Percentiles rank a stretch among this genome's conserved stretches.
Evolutionary conservation across 331 rosid species (phyloP).

Genomic region (Dryas integrifolia): DNA sequence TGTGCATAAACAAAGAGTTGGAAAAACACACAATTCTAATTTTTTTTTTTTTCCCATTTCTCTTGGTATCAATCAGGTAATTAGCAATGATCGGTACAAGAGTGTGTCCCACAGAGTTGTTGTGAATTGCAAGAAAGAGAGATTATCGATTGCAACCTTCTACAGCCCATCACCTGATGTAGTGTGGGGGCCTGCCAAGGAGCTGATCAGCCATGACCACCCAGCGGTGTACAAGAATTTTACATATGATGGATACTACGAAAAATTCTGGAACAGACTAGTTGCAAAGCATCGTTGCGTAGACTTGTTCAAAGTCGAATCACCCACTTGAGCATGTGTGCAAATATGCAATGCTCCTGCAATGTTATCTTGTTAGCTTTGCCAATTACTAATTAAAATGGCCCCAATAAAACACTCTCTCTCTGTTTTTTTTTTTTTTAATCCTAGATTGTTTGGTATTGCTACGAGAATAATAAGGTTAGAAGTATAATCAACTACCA

Average conservation of each 20-base stretch:
- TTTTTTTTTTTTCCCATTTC: neutral
- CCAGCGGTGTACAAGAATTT: slow-evolving; percentile 29
- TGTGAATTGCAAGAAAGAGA: slow-evolving; percentile 37
- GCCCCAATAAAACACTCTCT: neutral
- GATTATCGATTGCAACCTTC: slow-evolving; percentile 52
- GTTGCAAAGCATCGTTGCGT: slow-evolving; percentile 40
- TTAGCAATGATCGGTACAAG: slow-evolving; percentile 46
- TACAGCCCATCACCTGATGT: slow-evolving; percentile 48
- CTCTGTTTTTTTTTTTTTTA: too few relatives aligned
- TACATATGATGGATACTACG: slow-evolving; percentile 37
- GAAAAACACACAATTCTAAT: neutral
- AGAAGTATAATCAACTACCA: too few relatives aligned
- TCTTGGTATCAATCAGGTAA: slow-evolving; percentile 22
- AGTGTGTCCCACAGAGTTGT: slow-evolving; percentile 52
- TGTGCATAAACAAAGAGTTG: too few relatives aligned
- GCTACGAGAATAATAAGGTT: too few relatives aligned
- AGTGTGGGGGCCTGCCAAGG: slow-evolving; percentile 35
- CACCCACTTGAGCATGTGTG: neutral
- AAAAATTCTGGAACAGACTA: slow-evolving; percentile 45
- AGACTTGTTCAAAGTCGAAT: slow-evolving; percentile 36
- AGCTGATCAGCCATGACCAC: slow-evolving; percentile 11
- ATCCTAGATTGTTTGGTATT: too few relatives aligned
- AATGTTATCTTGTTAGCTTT: neutral
- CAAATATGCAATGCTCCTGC: neutral
- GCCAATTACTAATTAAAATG: neutral